phyloP scores from a whole-genome alignment of 805 yeast genomes.

The Debaryomyces hansenii region DNA sequence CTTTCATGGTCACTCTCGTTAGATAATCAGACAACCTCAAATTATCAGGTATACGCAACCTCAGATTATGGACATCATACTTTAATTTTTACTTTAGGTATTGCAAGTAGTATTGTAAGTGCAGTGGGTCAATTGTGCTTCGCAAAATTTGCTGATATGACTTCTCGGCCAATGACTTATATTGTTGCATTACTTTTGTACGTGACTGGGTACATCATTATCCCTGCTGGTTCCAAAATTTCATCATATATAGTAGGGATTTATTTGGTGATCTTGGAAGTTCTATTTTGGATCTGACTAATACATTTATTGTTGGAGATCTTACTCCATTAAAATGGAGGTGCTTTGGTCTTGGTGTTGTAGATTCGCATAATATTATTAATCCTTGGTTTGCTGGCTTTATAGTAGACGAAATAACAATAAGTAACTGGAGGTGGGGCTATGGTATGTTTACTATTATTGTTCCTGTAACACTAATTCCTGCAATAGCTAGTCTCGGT shows the following conservation, averaged over 20 bases:
- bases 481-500: constrained; percentile 30
- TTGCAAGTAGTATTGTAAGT: constrained; percentile 19
- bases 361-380: constrained; percentile 40
- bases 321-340: constrained; percentile 26
- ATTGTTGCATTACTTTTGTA: constrained; percentile 14
- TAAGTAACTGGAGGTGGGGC: constrained; percentile 52
- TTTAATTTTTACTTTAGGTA: constrained; percentile 17
- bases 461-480: constrained; percentile 39
- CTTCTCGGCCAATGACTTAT: constrained; percentile 21
- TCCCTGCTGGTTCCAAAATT: constrained; percentile 18
- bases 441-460: constrained; percentile 51
- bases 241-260: constrained; percentile 24
- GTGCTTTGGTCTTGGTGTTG: constrained; percentile 15
- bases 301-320: constrained; percentile 21
- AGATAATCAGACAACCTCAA: constrained; percentile 21
- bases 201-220: constrained; percentile 20
- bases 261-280: constrained; percentile 18
- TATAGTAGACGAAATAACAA: constrained; percentile 30
- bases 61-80: constrained; percentile 20
- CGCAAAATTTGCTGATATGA: constrained; percentile 23
- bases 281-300: constrained; percentile 17
- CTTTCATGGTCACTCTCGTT: constrained; percentile 22
- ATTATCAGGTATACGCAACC: constrained; percentile 32
- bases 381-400: constrained; percentile 46
- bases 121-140: constrained; percentile 6